Conservation (phyloP, 2,329 filamentous ascomycete species). For the Cladorrhinum sp. region DNA sequence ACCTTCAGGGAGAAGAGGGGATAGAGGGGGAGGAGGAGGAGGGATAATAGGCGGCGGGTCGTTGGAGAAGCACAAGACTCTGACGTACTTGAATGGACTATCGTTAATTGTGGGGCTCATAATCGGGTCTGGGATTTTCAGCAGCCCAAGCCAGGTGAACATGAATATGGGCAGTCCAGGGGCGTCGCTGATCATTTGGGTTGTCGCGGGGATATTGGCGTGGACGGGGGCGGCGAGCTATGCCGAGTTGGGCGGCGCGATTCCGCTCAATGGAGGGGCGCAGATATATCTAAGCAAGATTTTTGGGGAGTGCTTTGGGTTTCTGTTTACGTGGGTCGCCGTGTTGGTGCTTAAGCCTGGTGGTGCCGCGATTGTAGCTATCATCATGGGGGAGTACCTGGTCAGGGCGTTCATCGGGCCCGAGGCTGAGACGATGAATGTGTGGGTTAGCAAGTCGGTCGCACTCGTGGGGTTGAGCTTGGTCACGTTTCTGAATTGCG, state of each 20-base stretch:
- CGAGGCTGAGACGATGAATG: slow-evolving; percentile 75
- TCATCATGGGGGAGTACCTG: slow-evolving; percentile 98
- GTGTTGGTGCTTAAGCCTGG: slow-evolving; percentile 93
- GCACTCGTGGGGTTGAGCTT: slow-evolving; percentile 71
- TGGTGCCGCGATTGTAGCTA: slow-evolving; percentile 87
- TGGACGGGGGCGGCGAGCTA: slow-evolving; percentile 97
- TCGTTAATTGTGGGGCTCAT: slow-evolving; percentile 89
- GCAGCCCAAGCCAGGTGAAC: slow-evolving; percentile 89
- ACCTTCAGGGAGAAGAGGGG: not conserved
- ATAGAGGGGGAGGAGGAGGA: slow-evolving; percentile 46
- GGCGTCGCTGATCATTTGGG: slow-evolving; percentile 87
- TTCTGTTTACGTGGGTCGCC: slow-evolving; percentile 94
- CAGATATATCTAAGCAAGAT: slow-evolving; percentile 96
- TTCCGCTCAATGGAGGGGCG: slow-evolving; percentile 89
- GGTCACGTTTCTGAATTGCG: slow-evolving; percentile 83
- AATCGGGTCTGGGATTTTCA: slow-evolving; percentile 96
- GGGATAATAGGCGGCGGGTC: slow-evolving; percentile 68
- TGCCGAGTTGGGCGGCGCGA: slow-evolving; percentile 91
- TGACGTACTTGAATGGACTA: slow-evolving; percentile 91
- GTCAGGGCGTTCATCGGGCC: slow-evolving; percentile 82
- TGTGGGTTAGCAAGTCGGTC: slow-evolving; percentile 88
- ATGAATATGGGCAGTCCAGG: slow-evolving; percentile 87
- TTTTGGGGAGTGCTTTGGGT: slow-evolving; percentile 88
- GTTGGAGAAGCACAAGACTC: slow-evolving; percentile 89
- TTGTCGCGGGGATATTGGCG: slow-evolving; percentile 82